Percentiles rank a stretch among this genome's conserved stretches.
Conservation (phyloP, 192 early-diverging fungal genomes). For the Podila clonocystis region DNA sequence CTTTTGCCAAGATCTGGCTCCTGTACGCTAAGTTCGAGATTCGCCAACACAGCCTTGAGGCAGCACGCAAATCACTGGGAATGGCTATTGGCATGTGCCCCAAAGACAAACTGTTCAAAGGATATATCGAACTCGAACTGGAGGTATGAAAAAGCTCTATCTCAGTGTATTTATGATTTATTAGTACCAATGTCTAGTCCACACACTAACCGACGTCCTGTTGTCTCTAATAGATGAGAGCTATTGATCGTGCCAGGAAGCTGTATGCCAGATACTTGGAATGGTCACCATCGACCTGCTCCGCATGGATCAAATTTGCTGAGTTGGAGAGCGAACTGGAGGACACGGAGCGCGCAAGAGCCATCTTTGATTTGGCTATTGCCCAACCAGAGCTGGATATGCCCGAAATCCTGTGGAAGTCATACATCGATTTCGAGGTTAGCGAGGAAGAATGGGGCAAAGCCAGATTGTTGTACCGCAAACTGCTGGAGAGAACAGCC, state of each 20-base stretch:
- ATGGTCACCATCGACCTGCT: conserved; percentile 86
- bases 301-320: conserved; percentile 98
- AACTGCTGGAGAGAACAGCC: conserved; percentile 85
- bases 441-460: conserved; percentile 81
- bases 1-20: conserved; percentile 98
- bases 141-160: conserved; percentile 51
- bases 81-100: conserved; percentile 77
- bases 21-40: conserved; percentile 94
- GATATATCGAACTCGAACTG: conserved; percentile 97
- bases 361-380: conserved; percentile 93
- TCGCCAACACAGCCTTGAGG: conserved; percentile 73
- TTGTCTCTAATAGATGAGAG: conserved; percentile 68
- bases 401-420: conserved; percentile 99
- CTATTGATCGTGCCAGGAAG: conserved; percentile 92
- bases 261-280: conserved; percentile 94
- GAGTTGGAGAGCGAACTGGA: conserved; percentile 87
- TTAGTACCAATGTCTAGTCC: not conserved
- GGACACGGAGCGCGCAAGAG: conserved; percentile 85
- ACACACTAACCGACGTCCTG: not conserved
- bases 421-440: conserved; percentile 96
- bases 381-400: conserved; percentile 92
- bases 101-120: conserved; percentile 93
- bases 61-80: conserved; percentile 86
- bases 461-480: conserved; percentile 85
- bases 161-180: not conserved